Evolutionary conservation across 441 rosid genomes (phyloP).

Genomic region (Aleurites moluccanus): DNA sequence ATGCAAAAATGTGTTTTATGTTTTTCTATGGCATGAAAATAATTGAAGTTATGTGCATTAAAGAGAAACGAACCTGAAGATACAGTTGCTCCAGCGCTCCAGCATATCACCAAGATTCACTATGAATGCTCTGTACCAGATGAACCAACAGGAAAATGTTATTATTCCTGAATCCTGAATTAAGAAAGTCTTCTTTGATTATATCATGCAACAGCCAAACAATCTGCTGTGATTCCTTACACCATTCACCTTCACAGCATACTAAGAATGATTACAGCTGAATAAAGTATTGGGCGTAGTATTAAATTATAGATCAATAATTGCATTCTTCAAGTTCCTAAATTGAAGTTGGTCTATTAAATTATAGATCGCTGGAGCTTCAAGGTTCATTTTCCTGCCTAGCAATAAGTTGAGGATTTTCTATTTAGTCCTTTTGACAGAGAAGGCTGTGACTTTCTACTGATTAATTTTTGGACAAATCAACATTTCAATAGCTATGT

Average conservation of each 20-base stretch:
- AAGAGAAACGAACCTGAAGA: slow-evolving; percentile 59
- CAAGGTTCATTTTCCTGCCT: background rate
- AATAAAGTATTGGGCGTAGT: background rate
- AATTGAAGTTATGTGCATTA: background rate
- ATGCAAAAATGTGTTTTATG: slow-evolving; percentile 3
- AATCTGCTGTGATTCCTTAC: background rate
- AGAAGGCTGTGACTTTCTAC: slow-evolving; percentile 2
- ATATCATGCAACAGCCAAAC: background rate
- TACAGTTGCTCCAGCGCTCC: slow-evolving; percentile 90
- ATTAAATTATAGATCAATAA: background rate
- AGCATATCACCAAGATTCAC: slow-evolving; percentile 87
- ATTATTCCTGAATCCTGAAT: background rate
- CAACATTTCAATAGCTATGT: slow-evolving; percentile 1
- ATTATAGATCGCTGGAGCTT: too few species aligned
- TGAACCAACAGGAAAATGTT: slow-evolving; percentile 18
- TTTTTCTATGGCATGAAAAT: slow-evolving; percentile 10
- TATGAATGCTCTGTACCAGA: slow-evolving; percentile 61
- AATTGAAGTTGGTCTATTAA: background rate
- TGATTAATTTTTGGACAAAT: background rate
- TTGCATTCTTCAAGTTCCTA: background rate
- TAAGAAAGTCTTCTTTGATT: background rate
- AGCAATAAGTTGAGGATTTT: background rate
- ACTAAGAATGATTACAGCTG: background rate
- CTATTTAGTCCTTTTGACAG: background rate
- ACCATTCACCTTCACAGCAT: background rate